phyloP scores from a whole-genome alignment of 75 land plant species.

The Sequoiadendron giganteum region DNA sequence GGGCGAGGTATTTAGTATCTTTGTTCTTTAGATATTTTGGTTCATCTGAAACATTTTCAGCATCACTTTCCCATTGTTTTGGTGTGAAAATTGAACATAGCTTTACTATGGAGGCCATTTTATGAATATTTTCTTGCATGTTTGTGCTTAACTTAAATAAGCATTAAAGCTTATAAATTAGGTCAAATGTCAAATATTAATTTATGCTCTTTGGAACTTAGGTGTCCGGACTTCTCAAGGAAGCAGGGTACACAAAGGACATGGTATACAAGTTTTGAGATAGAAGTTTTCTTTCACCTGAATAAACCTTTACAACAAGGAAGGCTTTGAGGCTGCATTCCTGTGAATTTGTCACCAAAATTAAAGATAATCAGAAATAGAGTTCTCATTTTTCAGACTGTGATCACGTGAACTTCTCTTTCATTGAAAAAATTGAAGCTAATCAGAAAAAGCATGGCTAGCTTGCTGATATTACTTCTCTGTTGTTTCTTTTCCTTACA shows the following conservation, averaged over 20 bases:
- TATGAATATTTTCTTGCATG: background rate
- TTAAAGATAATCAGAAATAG: background rate
- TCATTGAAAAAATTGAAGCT: background rate
- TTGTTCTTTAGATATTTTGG: background rate
- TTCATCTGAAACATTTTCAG: background rate
- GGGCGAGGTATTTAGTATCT: conserved; percentile 67
- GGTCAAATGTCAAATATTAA: background rate
- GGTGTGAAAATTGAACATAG: no score
- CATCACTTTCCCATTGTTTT: background rate
- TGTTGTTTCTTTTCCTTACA: background rate
- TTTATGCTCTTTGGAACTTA: conserved; percentile 19
- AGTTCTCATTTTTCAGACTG: background rate
- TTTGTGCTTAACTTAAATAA: background rate
- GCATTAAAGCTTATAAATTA: background rate
- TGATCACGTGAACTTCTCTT: background rate
- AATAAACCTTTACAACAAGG: background rate
- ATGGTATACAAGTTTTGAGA: conserved; percentile 80
- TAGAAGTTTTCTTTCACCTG: background rate
- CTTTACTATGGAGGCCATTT: background rate
- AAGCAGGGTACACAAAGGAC: conserved; percentile 62
- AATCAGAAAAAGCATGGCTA: background rate
- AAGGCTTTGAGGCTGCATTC: background rate
- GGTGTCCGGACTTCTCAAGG: conserved; percentile 69
- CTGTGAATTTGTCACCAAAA: background rate
- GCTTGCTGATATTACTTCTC: background rate